Evolutionary conservation across 192 early-diverging fungal genomes (phyloP).

Genomic region (Dissophora globulifera): DNA sequence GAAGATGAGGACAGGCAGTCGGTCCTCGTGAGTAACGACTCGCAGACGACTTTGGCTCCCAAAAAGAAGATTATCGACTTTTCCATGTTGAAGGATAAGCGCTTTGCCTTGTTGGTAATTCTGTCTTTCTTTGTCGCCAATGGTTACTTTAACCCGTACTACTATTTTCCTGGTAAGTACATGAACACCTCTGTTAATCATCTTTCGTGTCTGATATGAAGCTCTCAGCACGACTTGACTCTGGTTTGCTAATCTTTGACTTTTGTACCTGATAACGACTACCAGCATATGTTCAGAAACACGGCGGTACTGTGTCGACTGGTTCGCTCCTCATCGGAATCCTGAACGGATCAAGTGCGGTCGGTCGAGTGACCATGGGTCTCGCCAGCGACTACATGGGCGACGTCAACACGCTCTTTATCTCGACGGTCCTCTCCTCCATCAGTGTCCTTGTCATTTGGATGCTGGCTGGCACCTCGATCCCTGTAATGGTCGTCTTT

Average conservation of each 20-base stretch:
- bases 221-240: no score
- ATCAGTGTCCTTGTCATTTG: slow-evolving; percentile 62
- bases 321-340: slow-evolving; percentile 62
- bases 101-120: slow-evolving; percentile 54
- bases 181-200: not conserved
- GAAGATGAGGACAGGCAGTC: no score
- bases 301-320: slow-evolving; percentile 13
- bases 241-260: no score
- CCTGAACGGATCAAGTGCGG: slow-evolving; percentile 65
- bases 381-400: slow-evolving; percentile 62
- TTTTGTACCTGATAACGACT: no score
- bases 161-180: slow-evolving; percentile 56
- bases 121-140: slow-evolving; percentile 57
- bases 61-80: slow-evolving; percentile 57
- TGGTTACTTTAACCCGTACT: slow-evolving; percentile 70
- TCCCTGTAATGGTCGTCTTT: slow-evolving; percentile 51
- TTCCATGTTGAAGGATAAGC: slow-evolving; percentile 52
- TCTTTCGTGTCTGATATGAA: not conserved
- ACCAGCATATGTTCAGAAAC: slow-evolving; percentile 27
- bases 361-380: slow-evolving; percentile 66
- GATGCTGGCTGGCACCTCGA: slow-evolving; percentile 60
- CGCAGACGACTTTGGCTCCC: not conserved
- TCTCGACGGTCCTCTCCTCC: slow-evolving; percentile 55
- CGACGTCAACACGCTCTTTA: slow-evolving; percentile 66
- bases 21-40: not conserved